Evolutionary conservation across 345 rosid genomes (phyloP).

Genomic region (Brassica carinata): DNA sequence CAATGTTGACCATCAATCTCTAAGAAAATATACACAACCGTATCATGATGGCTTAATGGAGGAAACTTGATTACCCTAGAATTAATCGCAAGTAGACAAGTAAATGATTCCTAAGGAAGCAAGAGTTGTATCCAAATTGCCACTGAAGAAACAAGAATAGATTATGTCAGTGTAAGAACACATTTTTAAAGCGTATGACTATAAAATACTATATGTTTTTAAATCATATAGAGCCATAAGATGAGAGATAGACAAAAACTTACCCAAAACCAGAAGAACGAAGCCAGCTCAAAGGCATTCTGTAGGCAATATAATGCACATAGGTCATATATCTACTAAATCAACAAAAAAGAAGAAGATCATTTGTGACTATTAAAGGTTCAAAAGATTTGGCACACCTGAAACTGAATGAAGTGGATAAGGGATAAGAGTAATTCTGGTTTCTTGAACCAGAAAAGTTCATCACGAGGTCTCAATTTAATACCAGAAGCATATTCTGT

Average conservation of each 20-base stretch:
- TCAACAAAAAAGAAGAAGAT: neutral
- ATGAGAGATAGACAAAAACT: neutral
- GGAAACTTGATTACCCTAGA: conserved; percentile 60
- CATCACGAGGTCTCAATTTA: conserved; percentile 81
- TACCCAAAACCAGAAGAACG: conserved; percentile 99
- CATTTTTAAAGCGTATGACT: neutral
- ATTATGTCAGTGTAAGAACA: conserved; percentile 11
- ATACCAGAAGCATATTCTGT: conserved; percentile 51
- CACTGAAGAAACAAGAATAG: conserved; percentile 57
- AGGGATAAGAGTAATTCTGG: conserved; percentile 75
- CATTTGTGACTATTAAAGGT: neutral
- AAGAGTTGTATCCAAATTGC: conserved; percentile 92
- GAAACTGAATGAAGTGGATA: conserved; percentile 92
- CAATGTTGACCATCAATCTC: neutral
- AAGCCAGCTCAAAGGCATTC: conserved; percentile 95
- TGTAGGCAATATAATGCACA: conserved; percentile 41
- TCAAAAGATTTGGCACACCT: conserved; percentile 48
- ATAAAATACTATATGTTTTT: neutral
- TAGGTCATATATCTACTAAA: conserved; percentile 19
- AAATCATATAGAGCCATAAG: neutral
- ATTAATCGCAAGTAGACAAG: conserved; percentile 74
- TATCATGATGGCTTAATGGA: neutral
- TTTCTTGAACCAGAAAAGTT: conserved; percentile 94
- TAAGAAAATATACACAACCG: neutral
- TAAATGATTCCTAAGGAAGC: conserved; percentile 71